Conservation (phyloP, 139 green algal species). For the Edaphochlamys debaryana region DNA sequence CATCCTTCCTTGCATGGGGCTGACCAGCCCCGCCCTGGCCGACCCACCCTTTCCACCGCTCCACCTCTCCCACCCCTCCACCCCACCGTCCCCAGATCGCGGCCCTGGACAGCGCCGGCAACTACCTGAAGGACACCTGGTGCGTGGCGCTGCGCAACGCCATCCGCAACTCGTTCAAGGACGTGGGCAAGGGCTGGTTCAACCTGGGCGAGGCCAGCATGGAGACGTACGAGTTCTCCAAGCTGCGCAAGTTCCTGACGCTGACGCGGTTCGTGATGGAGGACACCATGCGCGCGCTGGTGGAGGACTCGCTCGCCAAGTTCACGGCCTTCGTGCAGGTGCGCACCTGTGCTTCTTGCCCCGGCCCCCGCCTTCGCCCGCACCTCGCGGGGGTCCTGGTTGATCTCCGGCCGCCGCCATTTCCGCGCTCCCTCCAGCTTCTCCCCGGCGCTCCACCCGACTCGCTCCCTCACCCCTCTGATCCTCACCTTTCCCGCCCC, state of each 20-base stretch:
- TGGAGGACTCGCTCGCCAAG: slow-evolving; percentile 64
- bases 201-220: slow-evolving; percentile 80
- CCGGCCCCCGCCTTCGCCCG: not conserved
- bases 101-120: slow-evolving; percentile 55
- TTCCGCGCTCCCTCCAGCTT: too few species aligned
- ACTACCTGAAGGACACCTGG: slow-evolving; percentile 82
- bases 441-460: too few species aligned
- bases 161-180: slow-evolving; percentile 69
- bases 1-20: too few species aligned
- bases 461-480: too few species aligned
- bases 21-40: too few species aligned
- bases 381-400: too few species aligned
- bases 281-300: slow-evolving; percentile 79
- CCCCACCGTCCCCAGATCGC: not conserved
- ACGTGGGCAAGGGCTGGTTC: slow-evolving; percentile 89
- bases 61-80: not conserved
- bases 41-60: not conserved
- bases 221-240: slow-evolving; percentile 81
- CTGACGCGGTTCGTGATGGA: slow-evolving; percentile 78
- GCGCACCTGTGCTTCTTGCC: not conserved
- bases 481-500: too few species aligned
- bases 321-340: slow-evolving; percentile 70
- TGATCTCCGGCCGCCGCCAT: too few species aligned
- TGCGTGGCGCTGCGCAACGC: slow-evolving; percentile 67
- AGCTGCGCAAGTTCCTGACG: slow-evolving; percentile 73